Conservation (phyloP, 179 eudicot genomes). For the Sideroxylon spinosum region DNA sequence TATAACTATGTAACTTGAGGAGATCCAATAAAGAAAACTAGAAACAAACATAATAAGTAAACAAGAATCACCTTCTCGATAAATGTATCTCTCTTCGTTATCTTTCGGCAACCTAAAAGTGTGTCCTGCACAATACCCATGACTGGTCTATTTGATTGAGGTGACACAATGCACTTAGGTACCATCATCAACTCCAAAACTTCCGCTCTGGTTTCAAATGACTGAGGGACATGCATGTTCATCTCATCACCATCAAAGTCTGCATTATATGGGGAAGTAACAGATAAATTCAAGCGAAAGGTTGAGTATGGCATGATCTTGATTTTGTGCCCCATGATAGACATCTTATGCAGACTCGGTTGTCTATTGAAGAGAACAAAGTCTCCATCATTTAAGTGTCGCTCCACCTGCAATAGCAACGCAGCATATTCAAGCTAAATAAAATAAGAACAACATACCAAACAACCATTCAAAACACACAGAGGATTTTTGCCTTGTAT, state of each 20-base stretch:
- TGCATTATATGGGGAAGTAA: conserved; percentile 97
- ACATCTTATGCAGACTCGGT: conserved; percentile 99
- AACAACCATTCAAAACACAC: neutral
- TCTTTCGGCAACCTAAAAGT: conserved; percentile 93
- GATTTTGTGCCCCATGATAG: conserved; percentile 98
- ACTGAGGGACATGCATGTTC: conserved; percentile 99
- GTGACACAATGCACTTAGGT: conserved; percentile 98
- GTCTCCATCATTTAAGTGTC: conserved; percentile 94
- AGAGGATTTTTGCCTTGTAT: conserved; percentile 55
- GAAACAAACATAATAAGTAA: neutral
- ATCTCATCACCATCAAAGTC: conserved; percentile 99
- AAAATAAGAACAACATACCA: neutral
- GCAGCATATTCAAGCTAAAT: conserved; percentile 12
- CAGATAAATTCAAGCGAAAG: conserved; percentile 87
- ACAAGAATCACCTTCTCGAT: conserved; percentile 75
- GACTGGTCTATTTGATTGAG: conserved; percentile 92
- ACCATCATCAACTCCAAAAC: conserved; percentile 99
- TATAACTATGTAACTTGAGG: neutral
- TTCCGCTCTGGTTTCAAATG: conserved; percentile 98
- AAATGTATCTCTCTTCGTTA: conserved; percentile 95
- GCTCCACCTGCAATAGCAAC: conserved; percentile 63
- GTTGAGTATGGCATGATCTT: conserved; percentile 99
- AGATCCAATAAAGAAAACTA: too few relatives aligned
- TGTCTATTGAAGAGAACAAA: conserved; percentile 96
- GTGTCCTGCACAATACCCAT: conserved; percentile 99